Percentiles rank a stretch among this genome's conserved stretches.
phyloP scores from a whole-genome alignment of 2,329 filamentous ascomycete species.

The Aspergillus hiratsukae region DNA sequence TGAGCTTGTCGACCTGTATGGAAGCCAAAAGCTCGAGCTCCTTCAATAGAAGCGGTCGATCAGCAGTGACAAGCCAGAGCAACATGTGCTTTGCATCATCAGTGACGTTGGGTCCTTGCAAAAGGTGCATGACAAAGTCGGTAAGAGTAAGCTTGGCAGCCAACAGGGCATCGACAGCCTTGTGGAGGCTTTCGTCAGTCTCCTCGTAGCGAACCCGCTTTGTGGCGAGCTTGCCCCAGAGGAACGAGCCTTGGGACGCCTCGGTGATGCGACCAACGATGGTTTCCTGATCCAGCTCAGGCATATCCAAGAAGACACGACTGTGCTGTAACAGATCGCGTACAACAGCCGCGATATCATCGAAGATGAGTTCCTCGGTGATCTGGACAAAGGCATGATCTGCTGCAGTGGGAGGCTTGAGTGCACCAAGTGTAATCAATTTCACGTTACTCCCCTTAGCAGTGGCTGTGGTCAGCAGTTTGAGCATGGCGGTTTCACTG shows the following conservation, averaged over 20 bases:
- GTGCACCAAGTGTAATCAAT: conserved; percentile 28
- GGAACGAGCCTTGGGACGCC: conserved; percentile 34
- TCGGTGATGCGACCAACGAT: conserved; percentile 28
- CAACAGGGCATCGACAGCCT: conserved; percentile 26
- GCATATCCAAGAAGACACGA: conserved; percentile 21
- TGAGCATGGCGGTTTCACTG: conserved; percentile 25
- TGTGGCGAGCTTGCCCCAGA: conserved; percentile 36
- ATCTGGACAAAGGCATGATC: conserved; percentile 22
- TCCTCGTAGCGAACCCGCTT: conserved; percentile 28
- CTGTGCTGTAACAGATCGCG: conserved; percentile 22
- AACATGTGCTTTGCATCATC: conserved; percentile 32
- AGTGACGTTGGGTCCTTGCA: conserved; percentile 24
- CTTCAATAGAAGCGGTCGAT: conserved; percentile 31
- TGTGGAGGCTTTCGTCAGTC: conserved; percentile 19
- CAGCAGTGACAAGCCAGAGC: conserved; percentile 35
- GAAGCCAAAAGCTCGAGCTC: conserved; percentile 30
- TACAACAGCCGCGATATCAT: conserved; percentile 34
- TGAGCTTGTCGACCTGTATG: conserved; percentile 28
- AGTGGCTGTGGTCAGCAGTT: conserved; percentile 23
- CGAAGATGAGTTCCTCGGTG: conserved; percentile 31
- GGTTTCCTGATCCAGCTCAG: conserved; percentile 31
- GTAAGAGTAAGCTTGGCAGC: conserved; percentile 23
- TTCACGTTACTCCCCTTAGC: conserved; percentile 22
- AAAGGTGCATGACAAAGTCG: conserved; percentile 27
- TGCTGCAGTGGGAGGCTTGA: conserved; percentile 12